These are phyloP conservation scores for Chytridium lagenaria DNA, from an alignment of 371 early-diverging fungal species.

Conservation along the genomic window DNA sequence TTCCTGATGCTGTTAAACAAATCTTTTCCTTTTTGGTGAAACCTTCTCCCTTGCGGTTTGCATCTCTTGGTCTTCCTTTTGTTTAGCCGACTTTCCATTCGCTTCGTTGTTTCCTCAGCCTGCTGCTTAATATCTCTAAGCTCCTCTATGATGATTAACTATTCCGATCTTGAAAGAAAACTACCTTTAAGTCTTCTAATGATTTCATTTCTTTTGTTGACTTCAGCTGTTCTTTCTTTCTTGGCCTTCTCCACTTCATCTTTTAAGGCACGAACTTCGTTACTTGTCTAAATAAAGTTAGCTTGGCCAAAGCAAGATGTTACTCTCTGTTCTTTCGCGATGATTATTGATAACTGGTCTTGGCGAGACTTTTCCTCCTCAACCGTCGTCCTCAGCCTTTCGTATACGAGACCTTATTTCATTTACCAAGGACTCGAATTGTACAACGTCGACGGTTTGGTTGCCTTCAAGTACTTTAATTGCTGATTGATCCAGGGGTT, in stretches of 20 bases:
- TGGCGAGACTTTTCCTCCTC: slow-evolving; percentile 56
- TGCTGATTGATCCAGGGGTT: slow-evolving; percentile 43
- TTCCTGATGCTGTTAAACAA: too few species aligned
- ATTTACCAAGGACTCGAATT: slow-evolving; percentile 49
- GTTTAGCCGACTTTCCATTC: slow-evolving; percentile 54
- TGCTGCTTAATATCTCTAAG: slow-evolving; percentile 58
- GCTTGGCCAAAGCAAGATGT: slow-evolving; percentile 43
- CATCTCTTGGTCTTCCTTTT: slow-evolving; percentile 56
- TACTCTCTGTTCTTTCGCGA: slow-evolving; percentile 62
- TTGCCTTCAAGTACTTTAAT: slow-evolving; percentile 55
- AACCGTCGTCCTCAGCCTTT: slow-evolving; percentile 51
- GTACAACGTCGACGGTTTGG: slow-evolving; percentile 33
- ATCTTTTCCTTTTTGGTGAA: too few species aligned
- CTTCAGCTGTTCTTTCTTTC: slow-evolving; percentile 47
- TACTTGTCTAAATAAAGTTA: slow-evolving; percentile 48
- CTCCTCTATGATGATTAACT: slow-evolving; percentile 47
- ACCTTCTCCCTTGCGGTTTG: slow-evolving; percentile 48
- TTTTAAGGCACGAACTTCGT: slow-evolving; percentile 50
- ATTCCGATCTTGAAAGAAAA: neutral
- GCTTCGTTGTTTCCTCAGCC: slow-evolving; percentile 58
- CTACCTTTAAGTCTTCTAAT: slow-evolving; percentile 61
- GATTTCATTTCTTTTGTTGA: slow-evolving; percentile 56
- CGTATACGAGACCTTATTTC: slow-evolving; percentile 55
- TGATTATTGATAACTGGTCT: slow-evolving; percentile 54
- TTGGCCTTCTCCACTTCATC: slow-evolving; percentile 60